Base-by-base conservation (phyloP, 2,329 filamentous ascomycete genomes). In the Geosmithia morbida region DNA sequence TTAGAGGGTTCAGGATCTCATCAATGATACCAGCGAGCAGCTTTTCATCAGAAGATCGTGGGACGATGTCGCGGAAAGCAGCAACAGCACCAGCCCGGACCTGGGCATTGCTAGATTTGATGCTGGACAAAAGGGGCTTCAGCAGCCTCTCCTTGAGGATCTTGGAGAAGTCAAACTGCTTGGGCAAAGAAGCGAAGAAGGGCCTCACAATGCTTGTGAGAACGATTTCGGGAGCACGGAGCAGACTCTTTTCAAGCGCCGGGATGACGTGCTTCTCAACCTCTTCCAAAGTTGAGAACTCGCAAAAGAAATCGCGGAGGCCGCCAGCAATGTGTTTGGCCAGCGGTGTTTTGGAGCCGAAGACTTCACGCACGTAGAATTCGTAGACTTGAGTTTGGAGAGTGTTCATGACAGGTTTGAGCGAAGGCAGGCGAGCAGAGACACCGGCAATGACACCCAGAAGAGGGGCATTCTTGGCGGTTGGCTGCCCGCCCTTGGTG, bases 391-490 rank as follows among this genome's bases (percentile, higher is more conserved):
- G 73, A 42, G 77, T 67, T 66, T 89, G 94, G 50, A 77, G 71
- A 2, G 55, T 50, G 49, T 79, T 74, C 45, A 97, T 61, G 29
- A 79, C 62, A 5, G 75, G 65, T 56, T 79, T 83, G 45, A 79
- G 72, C 50, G 74, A 65, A 2, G 75, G 66, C 47, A 89, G 75
- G 47, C 89, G 82, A 41, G 83, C 79, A 58, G 83, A 87, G 8
- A 96, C 89, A 6, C 89, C 90, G 43, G 88, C 87, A 53, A 98
- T 76, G 45, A 94, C 78, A 17, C 92, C 92, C 1, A 98, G 74
- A 50, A 94, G 75, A 10, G 85, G 69, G 13, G 86, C 79, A 67
- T 94, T 83, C 56, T 75, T 85, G 47, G 82, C 73, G 3, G 74
- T 73, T 1, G 84, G 69, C 43, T 80, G 70, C 2, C 75, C 53